phyloP scores from a whole-genome alignment of 192 early-diverging fungal species.

The Entophlyctis luteolus region DNA sequence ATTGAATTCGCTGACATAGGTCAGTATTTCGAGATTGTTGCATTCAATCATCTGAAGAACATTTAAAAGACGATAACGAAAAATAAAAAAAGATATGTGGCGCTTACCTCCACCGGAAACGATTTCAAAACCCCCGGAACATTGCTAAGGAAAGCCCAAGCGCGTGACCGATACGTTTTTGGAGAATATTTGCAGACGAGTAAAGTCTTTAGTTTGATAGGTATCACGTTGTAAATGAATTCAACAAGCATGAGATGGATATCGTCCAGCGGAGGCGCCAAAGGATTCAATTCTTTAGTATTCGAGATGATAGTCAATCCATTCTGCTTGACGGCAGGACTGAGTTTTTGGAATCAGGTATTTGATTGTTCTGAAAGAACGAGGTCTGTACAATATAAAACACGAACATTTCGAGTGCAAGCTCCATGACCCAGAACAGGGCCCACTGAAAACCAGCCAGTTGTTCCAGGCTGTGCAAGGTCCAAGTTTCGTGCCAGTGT shows the following conservation, averaged over 20 bases:
- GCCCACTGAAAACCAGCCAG: slow-evolving; percentile 5
- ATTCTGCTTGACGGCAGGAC: neutral
- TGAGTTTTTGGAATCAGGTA: neutral
- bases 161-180: neutral
- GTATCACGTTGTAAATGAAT: slow-evolving; percentile 13
- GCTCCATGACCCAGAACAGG: slow-evolving; percentile 5
- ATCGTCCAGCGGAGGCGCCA: neutral
- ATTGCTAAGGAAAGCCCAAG: neutral
- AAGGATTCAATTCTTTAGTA: neutral
- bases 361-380: neutral
- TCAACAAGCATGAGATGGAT: slow-evolving; percentile 15
- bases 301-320: slow-evolving; percentile 13
- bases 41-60: slow-evolving; percentile 1
- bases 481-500: slow-evolving; percentile 7
- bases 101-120: neutral
- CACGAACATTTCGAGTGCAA: slow-evolving; percentile 4
- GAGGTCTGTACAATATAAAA: neutral
- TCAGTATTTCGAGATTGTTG: neutral
- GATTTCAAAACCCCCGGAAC: neutral
- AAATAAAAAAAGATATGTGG: neutral
- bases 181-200: neutral
- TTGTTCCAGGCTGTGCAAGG: neutral
- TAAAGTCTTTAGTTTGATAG: neutral
- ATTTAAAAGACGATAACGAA: no score
- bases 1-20: neutral